phyloP scores from a whole-genome alignment of 2,329 filamentous ascomycete species.

The Colletotrichum tropicicola region DNA sequence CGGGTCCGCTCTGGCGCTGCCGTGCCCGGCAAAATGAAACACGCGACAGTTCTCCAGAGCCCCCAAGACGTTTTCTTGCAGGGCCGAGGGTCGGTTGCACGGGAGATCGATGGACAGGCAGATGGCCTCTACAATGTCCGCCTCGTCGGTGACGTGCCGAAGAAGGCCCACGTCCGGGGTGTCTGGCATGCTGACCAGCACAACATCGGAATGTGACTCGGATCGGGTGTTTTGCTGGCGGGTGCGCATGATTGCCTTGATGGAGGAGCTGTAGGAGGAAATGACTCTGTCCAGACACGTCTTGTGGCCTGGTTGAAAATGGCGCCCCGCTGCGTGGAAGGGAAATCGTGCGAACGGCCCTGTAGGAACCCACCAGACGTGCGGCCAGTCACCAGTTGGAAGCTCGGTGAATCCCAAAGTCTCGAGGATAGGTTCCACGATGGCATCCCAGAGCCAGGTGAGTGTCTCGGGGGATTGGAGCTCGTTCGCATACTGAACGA shows the following conservation, averaged over 20 bases:
- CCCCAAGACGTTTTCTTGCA: constrained; percentile 35
- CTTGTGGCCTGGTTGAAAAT: constrained; percentile 31
- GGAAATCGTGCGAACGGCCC: constrained; percentile 40
- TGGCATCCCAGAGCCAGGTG: constrained; percentile 42
- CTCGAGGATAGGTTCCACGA: constrained; percentile 37
- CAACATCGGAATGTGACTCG: neutral
- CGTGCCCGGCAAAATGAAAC: constrained; percentile 54
- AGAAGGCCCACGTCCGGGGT: constrained; percentile 15
- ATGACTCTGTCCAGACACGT: constrained; percentile 45
- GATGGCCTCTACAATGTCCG: constrained; percentile 24
- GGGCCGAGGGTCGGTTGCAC: neutral
- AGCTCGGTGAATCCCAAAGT: constrained; percentile 34
- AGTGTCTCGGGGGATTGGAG: constrained; percentile 27
- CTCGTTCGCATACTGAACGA: neutral
- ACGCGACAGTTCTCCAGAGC: constrained; percentile 39
- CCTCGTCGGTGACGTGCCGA: constrained; percentile 32
- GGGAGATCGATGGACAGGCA: neutral
- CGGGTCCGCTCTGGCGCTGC: constrained; percentile 21
- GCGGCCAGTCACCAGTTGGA: constrained; percentile 33
- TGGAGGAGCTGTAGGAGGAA: constrained; percentile 47
- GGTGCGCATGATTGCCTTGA: constrained; percentile 41
- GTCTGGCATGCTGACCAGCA: constrained; percentile 41
- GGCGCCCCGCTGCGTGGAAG: constrained; percentile 44
- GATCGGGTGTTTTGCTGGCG: neutral
- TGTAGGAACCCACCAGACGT: constrained; percentile 45